Evolutionary conservation across 2,329 filamentous ascomycete species (phyloP).

Genomic region (Amphichorda felina): DNA sequence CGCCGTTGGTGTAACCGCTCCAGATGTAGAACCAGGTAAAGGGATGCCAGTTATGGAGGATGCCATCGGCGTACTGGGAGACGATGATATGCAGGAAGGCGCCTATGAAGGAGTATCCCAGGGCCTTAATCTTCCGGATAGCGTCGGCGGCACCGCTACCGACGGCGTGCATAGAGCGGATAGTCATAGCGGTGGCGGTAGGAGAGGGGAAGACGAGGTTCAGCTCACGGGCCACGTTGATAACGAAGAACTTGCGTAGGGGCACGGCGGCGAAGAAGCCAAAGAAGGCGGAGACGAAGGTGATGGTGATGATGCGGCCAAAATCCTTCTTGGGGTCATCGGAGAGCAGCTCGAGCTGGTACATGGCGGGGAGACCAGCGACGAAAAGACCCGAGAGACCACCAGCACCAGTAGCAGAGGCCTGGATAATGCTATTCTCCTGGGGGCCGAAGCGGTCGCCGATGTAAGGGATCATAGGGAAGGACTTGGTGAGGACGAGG

Average conservation of each 20-base stretch:
- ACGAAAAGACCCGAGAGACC: conserved; percentile 46
- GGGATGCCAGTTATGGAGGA: conserved; percentile 47
- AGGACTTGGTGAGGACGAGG: conserved; percentile 35
- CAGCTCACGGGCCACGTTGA: conserved; percentile 49
- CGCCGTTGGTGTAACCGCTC: conserved; percentile 35
- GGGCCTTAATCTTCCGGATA: conserved; percentile 42
- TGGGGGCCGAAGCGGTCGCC: conserved; percentile 45
- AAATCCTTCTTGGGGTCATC: conserved; percentile 42
- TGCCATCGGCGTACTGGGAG: conserved; percentile 46
- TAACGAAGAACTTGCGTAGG: conserved; percentile 56
- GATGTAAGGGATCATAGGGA: conserved; percentile 36
- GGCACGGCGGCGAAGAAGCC: conserved; percentile 52
- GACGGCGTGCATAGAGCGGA: conserved; percentile 49
- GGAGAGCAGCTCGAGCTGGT: conserved; percentile 38
- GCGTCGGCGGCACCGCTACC: conserved; percentile 37
- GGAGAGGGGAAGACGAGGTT: conserved; percentile 47
- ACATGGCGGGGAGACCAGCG: conserved; percentile 47
- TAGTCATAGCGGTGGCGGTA: conserved; percentile 49
- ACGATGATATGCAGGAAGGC: conserved; percentile 42
- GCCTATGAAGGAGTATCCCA: conserved; percentile 34
- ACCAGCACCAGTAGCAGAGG: conserved; percentile 45
- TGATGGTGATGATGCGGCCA: conserved; percentile 45
- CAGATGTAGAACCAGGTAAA: conserved; percentile 44
- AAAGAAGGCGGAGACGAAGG: conserved; percentile 50
- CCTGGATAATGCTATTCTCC: conserved; percentile 51